A percentile compares a stretch with the other conserved stretches of the same genome.
These are phyloP conservation scores for Porpolomopsis calyptriformis DNA, from an alignment of 768 basidiomycete species.

Conservation along the genomic window DNA sequence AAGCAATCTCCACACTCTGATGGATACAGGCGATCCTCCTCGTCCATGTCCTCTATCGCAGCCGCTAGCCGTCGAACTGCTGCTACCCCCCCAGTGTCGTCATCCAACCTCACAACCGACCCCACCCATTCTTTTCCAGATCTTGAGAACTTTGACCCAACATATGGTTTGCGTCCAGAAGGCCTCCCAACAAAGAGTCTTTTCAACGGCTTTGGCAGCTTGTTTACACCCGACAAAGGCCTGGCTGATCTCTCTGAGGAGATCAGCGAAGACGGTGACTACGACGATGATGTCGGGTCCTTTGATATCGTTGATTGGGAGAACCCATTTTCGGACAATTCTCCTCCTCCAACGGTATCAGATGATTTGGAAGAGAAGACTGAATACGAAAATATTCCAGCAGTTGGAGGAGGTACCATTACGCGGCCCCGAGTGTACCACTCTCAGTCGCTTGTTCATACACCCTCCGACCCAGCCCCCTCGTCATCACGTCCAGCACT, in stretches of 20 bases:
- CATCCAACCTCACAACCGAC: slow-evolving; percentile 13
- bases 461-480: slow-evolving; percentile 18
- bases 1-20: slow-evolving; percentile 17
- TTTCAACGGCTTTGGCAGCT: slow-evolving; percentile 65
- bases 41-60: slow-evolving; percentile 33
- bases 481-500: slow-evolving; percentile 7
- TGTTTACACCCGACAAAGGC: slow-evolving; percentile 59
- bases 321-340: slow-evolving; percentile 37
- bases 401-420: slow-evolving; percentile 83
- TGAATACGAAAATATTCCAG: slow-evolving; percentile 83
- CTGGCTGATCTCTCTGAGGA: slow-evolving; percentile 78
- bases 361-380: slow-evolving; percentile 32
- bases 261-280: slow-evolving; percentile 29
- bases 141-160: slow-evolving; percentile 88
- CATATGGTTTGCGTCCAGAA: slow-evolving; percentile 90
- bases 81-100: slow-evolving; percentile 12
- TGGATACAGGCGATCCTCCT: slow-evolving; percentile 24
- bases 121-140: slow-evolving; percentile 24
- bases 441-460: slow-evolving; percentile 68
- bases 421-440: slow-evolving; percentile 80
- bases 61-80: slow-evolving; percentile 21
- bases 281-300: slow-evolving; percentile 37
- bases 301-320: slow-evolving; percentile 69
- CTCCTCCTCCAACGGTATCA: slow-evolving; percentile 31
- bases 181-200: slow-evolving; percentile 77